Conservation (phyloP, 805 yeast species). For the Ogataea neopini region DNA sequence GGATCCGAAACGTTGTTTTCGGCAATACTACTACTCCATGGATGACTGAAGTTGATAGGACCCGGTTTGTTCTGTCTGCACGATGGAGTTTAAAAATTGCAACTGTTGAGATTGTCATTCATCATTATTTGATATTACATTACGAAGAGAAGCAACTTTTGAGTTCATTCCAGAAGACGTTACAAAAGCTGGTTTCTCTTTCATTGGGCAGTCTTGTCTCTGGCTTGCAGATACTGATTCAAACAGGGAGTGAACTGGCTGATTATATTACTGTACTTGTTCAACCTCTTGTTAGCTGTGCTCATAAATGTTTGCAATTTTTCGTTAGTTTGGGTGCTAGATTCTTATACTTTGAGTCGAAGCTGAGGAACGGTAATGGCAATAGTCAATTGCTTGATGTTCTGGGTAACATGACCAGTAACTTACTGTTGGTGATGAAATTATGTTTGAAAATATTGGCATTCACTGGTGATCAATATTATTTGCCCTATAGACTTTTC, state of each 20-base stretch:
- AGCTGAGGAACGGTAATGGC: not conserved
- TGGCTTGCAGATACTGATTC: conserved; percentile 7
- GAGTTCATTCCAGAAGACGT: conserved; percentile 4
- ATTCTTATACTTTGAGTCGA: conserved; percentile 9
- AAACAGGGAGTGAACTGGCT: conserved; percentile 9
- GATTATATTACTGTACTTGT: conserved; percentile 11
- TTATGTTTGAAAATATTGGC: conserved; percentile 16
- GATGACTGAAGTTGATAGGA: not conserved
- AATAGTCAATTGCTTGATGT: not conserved
- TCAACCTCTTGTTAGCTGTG: conserved; percentile 10
- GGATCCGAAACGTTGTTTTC: conserved; percentile 6
- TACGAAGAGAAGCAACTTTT: conserved; percentile 16
- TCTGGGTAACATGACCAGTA: not conserved
- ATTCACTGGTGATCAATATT: conserved; percentile 23
- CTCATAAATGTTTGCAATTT: conserved; percentile 17
- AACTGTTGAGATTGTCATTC: conserved; percentile 17
- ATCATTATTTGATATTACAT: conserved; percentile 22
- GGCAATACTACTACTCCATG: not conserved
- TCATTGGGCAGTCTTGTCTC: conserved; percentile 9
- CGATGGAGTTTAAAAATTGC: conserved; percentile 7
- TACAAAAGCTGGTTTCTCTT: conserved; percentile 3
- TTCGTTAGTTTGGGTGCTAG: conserved; percentile 16
- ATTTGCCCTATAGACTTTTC: conserved; percentile 16
- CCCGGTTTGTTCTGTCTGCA: conserved; percentile 2
- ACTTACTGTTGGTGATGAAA: conserved; percentile 10